Evolutionary conservation across 2,329 filamentous ascomycete genomes (phyloP).

Genomic region (Nigrospora osmanthi): DNA sequence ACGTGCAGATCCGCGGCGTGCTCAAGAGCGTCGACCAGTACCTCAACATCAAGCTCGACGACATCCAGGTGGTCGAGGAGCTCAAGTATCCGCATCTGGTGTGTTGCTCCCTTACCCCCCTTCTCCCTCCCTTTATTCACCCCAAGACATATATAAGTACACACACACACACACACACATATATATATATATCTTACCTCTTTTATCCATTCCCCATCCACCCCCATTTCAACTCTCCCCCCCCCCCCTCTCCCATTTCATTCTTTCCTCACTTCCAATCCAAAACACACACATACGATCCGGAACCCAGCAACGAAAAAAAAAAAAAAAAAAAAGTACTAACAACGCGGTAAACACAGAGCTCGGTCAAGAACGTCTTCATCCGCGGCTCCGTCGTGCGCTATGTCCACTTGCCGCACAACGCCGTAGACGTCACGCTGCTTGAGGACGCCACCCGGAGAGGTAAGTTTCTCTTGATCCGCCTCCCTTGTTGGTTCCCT

Average conservation of each 20-base stretch:
- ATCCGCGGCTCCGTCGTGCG: conserved; percentile 88
- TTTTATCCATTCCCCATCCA: neutral
- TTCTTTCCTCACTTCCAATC: neutral
- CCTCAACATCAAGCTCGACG: conserved; percentile 97
- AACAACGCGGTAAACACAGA: conserved; percentile 25
- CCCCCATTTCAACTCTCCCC: neutral
- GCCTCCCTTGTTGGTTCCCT: neutral
- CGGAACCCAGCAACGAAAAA: too few relatives aligned
- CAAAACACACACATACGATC: neutral
- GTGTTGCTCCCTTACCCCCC: conserved; percentile 17
- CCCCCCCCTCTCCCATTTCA: too few relatives aligned
- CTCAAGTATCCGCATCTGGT: conserved; percentile 91
- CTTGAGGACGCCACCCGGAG: conserved; percentile 86
- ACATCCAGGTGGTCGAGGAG: conserved; percentile 88
- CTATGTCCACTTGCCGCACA: conserved; percentile 81
- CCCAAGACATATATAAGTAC: too few relatives aligned
- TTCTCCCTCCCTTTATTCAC: neutral
- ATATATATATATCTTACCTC: neutral
- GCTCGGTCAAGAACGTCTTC: conserved; percentile 89
- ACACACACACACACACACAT: too few relatives aligned
- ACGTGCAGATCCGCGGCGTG: conserved; percentile 91
- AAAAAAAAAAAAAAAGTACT: neutral
- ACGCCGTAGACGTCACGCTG: conserved; percentile 75
- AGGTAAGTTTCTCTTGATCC: conserved; percentile 41
- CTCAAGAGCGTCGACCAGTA: conserved; percentile 98